phyloP scores from a whole-genome alignment of 1,284 basidiomycete genomes.

The Anthracocystis walkeri region DNA sequence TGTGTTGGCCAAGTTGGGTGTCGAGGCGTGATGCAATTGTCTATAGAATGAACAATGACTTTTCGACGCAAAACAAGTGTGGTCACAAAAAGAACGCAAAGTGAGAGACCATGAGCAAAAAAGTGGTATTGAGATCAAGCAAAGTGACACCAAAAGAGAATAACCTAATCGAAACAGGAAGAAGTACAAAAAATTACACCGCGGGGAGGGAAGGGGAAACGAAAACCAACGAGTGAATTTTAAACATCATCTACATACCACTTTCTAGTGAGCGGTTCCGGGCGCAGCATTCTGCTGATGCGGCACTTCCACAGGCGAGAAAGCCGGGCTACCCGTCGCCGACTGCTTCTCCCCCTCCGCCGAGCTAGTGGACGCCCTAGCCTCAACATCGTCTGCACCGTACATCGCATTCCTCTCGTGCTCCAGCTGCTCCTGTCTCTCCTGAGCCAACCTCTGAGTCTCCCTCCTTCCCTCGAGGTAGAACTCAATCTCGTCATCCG shows the following conservation, averaged over 20 bases:
- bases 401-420: slow-evolving; percentile 54
- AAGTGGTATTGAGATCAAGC: slow-evolving; percentile 6
- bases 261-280: slow-evolving; percentile 12
- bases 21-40: slow-evolving; percentile 17
- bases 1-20: slow-evolving; percentile 28
- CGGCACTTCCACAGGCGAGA: slow-evolving; percentile 35
- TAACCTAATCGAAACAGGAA: not conserved
- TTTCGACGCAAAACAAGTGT: not conserved
- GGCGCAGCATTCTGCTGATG: slow-evolving; percentile 14
- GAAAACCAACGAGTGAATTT: not conserved
- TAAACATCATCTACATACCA: not conserved
- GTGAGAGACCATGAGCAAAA: not conserved
- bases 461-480: slow-evolving; percentile 62
- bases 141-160: not conserved
- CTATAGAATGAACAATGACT: slow-evolving; percentile 6
- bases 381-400: slow-evolving; percentile 46
- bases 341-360: slow-evolving; percentile 45
- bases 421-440: slow-evolving; percentile 51
- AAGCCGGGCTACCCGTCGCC: slow-evolving; percentile 26
- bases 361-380: slow-evolving; percentile 28
- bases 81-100: not conserved
- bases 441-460: slow-evolving; percentile 49
- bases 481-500: slow-evolving; percentile 63
- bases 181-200: not conserved
- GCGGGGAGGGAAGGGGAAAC: not conserved